These are phyloP conservation scores for Cadophora gregata DNA, from an alignment of 2,329 filamentous ascomycete species.

Conservation along the genomic window DNA sequence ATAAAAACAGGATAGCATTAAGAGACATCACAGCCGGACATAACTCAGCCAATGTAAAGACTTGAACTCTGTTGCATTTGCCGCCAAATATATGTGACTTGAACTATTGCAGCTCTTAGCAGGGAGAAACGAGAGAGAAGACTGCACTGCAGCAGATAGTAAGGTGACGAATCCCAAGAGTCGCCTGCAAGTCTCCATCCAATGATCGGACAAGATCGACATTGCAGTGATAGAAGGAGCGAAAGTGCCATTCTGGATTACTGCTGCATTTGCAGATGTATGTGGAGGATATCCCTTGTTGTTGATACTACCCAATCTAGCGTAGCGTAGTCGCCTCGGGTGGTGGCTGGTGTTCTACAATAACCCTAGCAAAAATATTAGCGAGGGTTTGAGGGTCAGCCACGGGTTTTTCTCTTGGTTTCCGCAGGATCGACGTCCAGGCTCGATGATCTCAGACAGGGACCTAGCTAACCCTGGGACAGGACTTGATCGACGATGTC, in stretches of 20 bases:
- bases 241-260: background rate
- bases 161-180: background rate
- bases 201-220: background rate
- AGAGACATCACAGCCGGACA: no score
- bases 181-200: background rate
- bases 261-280: background rate
- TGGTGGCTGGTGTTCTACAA: background rate
- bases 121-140: background rate
- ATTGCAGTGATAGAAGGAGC: background rate
- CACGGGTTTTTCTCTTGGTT: background rate
- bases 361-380: slow-evolving; percentile 10
- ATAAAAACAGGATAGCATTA: background rate
- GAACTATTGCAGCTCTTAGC: background rate
- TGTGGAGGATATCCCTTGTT: background rate
- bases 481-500: slow-evolving; percentile 8
- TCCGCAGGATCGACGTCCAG: slow-evolving; percentile 9
- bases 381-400: background rate
- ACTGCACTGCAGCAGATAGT: background rate
- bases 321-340: background rate
- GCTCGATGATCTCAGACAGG: slow-evolving; percentile 5
- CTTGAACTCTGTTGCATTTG: background rate
- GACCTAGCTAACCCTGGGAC: background rate
- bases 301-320: slow-evolving; percentile 10
- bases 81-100: background rate
- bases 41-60: no score